Conservation (phyloP, 169 alveolate genomes). For the Babesia divergens region DNA sequence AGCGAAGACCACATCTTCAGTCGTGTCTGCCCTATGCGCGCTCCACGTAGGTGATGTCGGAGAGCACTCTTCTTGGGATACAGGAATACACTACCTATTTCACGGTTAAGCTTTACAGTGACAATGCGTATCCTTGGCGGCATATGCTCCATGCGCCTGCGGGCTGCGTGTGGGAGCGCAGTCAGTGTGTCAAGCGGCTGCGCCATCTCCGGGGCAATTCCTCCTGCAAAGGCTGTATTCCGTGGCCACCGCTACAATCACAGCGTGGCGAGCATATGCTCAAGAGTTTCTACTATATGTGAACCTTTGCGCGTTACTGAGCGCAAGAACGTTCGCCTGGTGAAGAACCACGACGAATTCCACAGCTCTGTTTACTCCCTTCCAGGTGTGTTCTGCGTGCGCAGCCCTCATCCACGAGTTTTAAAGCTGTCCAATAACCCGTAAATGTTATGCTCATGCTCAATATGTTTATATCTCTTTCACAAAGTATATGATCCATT, state of each 20-base stretch:
- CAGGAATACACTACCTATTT: too few relatives aligned
- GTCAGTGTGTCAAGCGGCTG: constrained; percentile 8
- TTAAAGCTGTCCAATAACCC: too few relatives aligned
- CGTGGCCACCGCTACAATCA: not conserved
- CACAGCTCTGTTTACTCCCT: constrained; percentile 9
- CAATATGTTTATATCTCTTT: too few relatives aligned
- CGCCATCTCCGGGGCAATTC: not conserved
- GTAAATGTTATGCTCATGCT: too few relatives aligned
- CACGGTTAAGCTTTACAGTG: too few relatives aligned
- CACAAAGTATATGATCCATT: too few relatives aligned
- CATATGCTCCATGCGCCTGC: not conserved
- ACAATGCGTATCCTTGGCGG: constrained; percentile 5
- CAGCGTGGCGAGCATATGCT: not conserved
- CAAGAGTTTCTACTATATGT: not conserved
- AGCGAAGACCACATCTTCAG: too few relatives aligned
- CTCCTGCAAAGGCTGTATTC: not conserved
- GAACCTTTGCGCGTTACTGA: constrained; percentile 4
- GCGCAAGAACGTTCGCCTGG: constrained; percentile 24
- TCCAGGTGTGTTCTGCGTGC: constrained; percentile 41
- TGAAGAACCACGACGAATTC: constrained; percentile 24
- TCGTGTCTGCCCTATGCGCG: too few relatives aligned
- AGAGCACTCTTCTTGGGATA: too few relatives aligned
- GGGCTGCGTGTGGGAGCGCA: constrained; percentile 4
- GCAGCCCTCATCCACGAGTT: too few relatives aligned
- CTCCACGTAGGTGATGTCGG: too few relatives aligned